Base-by-base conservation (phyloP, 106 monocot species). In the Posidonia australis region DNA sequence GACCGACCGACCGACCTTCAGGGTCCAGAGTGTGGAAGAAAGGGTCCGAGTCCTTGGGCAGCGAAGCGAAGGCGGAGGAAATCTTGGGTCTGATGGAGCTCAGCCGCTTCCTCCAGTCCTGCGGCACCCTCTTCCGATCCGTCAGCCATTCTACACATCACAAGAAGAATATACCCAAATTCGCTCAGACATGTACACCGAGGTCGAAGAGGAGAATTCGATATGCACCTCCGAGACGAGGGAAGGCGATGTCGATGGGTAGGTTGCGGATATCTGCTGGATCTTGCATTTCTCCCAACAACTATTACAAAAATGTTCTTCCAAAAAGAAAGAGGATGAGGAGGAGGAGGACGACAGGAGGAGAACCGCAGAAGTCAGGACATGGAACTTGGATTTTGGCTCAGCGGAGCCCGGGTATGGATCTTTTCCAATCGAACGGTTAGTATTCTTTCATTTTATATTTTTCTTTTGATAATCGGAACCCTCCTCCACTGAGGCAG, bases 201-300 rank as follows among this genome's bases (percentile, higher is more conserved):
- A 10, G 44, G 21, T 11, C 14, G 4, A 52, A 69, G 68, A 47
- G 29, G 25, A 46, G 11, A 49, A 25, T 19, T 64, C 44, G 30
- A 12, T 16, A 16, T 29, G 45, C 44, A 94, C 93, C 93, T 79
- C 83, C 89, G 20, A 98, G 90, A 52, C 96, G 90, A 58, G 77
- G 51, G 79, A 87, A 91, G 46, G 96, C 84, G 70, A 98, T 98
- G 67, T 98, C 96, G 60, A 98, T 91, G 22, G 96, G 96, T 43
- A 98, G 90, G 67, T 76, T 85, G 0, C 80, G 77, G 64, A 87
- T 80, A 22, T 98, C 89, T 18, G 78, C 51, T 2, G 68, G 75
- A 46, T 87, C 92, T 24, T 92, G 81, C 86, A 86, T 86, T 68
- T 29, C 36, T 36, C 36, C 5, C 36, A 36, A 7, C 7, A 36